phyloP scores from a whole-genome alignment of 495 filamentous ascomycete species.

The Neurospora africana region DNA sequence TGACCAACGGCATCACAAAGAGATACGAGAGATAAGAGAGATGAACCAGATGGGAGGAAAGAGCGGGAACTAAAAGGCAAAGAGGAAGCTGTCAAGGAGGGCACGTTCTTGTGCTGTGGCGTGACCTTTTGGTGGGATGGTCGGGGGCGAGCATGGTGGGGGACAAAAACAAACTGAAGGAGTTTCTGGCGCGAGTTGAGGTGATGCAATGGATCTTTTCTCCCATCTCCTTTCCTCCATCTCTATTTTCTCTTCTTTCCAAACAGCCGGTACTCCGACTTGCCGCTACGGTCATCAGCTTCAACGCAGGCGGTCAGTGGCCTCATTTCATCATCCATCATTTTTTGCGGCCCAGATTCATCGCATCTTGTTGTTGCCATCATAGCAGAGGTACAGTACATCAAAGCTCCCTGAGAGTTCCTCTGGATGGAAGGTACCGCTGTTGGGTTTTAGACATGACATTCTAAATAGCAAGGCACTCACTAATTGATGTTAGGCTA shows the following conservation, averaged over 20 bases:
- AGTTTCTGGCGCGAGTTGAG: background rate
- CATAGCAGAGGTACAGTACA: background rate
- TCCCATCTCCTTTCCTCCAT: background rate
- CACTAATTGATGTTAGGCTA: background rate
- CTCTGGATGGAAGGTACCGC: background rate
- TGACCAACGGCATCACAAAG: background rate
- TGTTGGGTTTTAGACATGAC: background rate
- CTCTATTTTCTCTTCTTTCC: background rate
- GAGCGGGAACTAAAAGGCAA: background rate
- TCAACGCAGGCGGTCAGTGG: background rate
- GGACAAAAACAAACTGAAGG: background rate
- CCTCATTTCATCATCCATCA: background rate
- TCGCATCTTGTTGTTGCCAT: background rate
- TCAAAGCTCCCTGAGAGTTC: background rate
- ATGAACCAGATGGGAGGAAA: background rate
- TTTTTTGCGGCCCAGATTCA: background rate
- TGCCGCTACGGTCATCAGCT: background rate
- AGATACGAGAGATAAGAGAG: background rate
- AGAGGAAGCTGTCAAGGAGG: background rate
- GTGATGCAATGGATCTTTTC: too few species aligned
- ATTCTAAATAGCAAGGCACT: background rate
- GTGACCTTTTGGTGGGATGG: background rate
- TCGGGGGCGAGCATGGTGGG: background rate
- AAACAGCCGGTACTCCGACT: background rate
- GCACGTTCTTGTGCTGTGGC: background rate